phyloP scores from a whole-genome alignment of 352 stramenopile species.

The Pythium grandisporangium region DNA sequence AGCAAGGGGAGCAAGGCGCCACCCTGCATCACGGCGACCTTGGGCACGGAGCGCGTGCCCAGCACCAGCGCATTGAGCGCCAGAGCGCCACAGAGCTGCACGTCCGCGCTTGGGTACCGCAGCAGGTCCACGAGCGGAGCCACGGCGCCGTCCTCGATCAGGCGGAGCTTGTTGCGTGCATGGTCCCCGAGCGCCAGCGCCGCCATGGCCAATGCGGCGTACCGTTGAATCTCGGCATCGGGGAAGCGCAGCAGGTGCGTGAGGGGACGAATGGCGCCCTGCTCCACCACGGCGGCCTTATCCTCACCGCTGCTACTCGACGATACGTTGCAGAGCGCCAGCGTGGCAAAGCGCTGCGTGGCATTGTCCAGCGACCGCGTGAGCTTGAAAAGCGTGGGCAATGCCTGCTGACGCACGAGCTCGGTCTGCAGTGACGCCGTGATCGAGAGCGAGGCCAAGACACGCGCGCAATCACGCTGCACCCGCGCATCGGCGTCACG shows the following conservation, averaged over 20 bases:
- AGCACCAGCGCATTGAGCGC: constrained; percentile 89
- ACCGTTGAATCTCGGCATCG: constrained; percentile 94
- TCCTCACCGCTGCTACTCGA: constrained; percentile 64
- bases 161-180: constrained; percentile 87
- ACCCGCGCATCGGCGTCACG: constrained; percentile 89
- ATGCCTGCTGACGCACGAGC: constrained; percentile 70
- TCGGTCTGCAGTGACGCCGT: constrained; percentile 77
- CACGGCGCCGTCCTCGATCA: constrained; percentile 91
- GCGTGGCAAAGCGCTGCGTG: constrained; percentile 92
- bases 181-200: constrained; percentile 89
- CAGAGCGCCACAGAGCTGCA: constrained; percentile 90
- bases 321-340: constrained; percentile 93
- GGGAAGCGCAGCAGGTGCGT: constrained; percentile 93
- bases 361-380: constrained; percentile 89
- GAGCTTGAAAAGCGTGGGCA: constrained; percentile 90
- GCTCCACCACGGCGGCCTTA: constrained; percentile 88
- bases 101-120: constrained; percentile 89
- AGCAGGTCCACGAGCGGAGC: constrained; percentile 89
- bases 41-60: constrained; percentile 79
- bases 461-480: constrained; percentile 88
- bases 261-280: constrained; percentile 88
- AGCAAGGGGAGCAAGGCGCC: constrained; percentile 86
- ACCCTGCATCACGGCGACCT: constrained; percentile 86
- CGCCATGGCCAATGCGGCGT: constrained; percentile 88
- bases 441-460: constrained; percentile 88